Conservation (phyloP, 2,329 filamentous ascomycete species). For the Truncatella angustata region DNA sequence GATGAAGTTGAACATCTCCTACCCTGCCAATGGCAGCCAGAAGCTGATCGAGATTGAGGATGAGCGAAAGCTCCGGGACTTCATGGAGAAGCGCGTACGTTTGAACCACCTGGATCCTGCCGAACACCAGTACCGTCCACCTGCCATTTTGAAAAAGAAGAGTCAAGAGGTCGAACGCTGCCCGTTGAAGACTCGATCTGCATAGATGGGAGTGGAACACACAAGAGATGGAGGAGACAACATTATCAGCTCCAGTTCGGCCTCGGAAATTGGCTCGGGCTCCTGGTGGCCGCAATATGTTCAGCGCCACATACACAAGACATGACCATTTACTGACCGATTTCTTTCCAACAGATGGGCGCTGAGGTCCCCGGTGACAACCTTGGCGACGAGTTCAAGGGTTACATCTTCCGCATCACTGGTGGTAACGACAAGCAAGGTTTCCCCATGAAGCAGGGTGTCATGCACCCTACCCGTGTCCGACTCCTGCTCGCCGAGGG, state of each 20-base stretch:
- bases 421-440: conserved; percentile 99
- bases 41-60: conserved; percentile 99
- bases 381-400: conserved; percentile 99
- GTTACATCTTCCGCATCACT: conserved; percentile 99
- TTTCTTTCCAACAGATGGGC: conserved; percentile 62
- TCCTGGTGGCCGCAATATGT: too few species aligned
- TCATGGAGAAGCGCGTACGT: conserved; percentile 95
- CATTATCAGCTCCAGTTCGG: too few species aligned
- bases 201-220: too few species aligned
- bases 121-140: too few species aligned
- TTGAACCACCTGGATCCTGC: too few species aligned
- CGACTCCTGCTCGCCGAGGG: conserved; percentile 92
- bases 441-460: conserved; percentile 99
- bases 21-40: conserved; percentile 99
- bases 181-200: too few species aligned
- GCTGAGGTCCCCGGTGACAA: conserved; percentile 90
- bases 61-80: conserved; percentile 98
- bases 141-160: too few species aligned
- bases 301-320: conserved; percentile 21
- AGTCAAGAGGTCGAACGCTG: too few species aligned
- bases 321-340: conserved; percentile 31
- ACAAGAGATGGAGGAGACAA: too few species aligned
- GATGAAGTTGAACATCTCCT: conserved; percentile 76
- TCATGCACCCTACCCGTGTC: conserved; percentile 98
- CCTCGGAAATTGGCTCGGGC: too few species aligned